Percentiles rank a stretch among this genome's conserved stretches.
phyloP scores from a whole-genome alignment of 2,329 filamentous ascomycete genomes.

The Cladosporium colombiae region DNA sequence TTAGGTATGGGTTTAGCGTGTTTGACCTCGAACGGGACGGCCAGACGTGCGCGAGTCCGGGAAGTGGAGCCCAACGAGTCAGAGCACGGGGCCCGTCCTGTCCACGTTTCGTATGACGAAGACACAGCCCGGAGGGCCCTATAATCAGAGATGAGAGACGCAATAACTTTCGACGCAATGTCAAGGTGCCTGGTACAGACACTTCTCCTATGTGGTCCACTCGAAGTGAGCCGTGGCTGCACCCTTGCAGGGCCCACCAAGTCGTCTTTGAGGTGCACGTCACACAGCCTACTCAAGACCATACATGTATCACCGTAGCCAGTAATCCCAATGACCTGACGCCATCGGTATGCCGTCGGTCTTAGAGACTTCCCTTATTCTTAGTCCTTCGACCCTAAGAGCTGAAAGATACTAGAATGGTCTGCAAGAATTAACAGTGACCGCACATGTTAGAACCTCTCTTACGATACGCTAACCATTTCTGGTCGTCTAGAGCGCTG shows the following conservation, averaged over 20 bases:
- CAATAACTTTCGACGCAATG: not conserved
- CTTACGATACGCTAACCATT: not conserved
- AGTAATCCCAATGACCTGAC: not conserved
- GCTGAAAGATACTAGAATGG: not conserved
- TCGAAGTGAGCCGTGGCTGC: not conserved
- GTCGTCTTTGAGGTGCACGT: not conserved
- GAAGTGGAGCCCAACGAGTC: slow-evolving; percentile 1
- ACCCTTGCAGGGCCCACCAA: not conserved
- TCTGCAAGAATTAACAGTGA: not conserved
- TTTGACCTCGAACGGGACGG: not conserved
- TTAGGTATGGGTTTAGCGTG: not conserved
- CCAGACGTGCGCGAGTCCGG: not conserved
- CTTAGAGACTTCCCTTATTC: not conserved
- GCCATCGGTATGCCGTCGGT: not conserved
- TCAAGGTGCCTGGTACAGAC: not conserved
- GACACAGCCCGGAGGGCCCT: not conserved
- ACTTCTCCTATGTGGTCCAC: not conserved
- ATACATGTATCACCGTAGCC: no score
- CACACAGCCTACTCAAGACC: not conserved
- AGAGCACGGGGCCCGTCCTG: not conserved
- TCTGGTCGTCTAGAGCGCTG: not conserved
- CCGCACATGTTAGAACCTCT: not conserved
- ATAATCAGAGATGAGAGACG: not conserved
- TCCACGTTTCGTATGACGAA: not conserved
- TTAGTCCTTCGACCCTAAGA: not conserved